phyloP scores from a whole-genome alignment of 2,329 filamentous ascomycete genomes.

The Penicillium sp. region DNA sequence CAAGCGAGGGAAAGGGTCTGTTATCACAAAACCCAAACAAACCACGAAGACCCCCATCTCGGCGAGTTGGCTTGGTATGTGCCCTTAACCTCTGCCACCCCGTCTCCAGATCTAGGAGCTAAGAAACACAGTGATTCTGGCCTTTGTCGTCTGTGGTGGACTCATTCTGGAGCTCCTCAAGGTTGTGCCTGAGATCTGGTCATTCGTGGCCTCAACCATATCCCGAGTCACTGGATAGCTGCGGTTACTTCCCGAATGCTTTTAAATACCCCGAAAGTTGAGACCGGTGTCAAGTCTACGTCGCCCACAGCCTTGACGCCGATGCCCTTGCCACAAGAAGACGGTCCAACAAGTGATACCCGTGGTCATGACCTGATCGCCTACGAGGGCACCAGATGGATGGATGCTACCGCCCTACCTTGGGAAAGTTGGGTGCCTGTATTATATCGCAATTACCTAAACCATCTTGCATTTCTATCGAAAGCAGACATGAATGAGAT shows the following conservation, averaged over 20 bases:
- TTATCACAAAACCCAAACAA: slow-evolving; percentile 47
- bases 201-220: slow-evolving; percentile 30
- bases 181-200: slow-evolving; percentile 44
- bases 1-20: slow-evolving; percentile 58
- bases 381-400: background rate
- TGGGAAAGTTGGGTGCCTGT: background rate
- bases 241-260: background rate
- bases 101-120: slow-evolving; percentile 3
- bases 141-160: slow-evolving; percentile 64
- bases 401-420: background rate
- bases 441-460: background rate
- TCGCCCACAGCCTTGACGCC: background rate
- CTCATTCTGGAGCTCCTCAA: slow-evolving; percentile 58
- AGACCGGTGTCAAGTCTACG: background rate
- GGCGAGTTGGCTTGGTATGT: slow-evolving; percentile 58
- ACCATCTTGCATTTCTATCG: background rate
- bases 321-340: background rate
- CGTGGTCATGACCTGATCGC: background rate
- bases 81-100: slow-evolving; percentile 29
- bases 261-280: slow-evolving; percentile 12
- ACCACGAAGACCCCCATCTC: slow-evolving; percentile 56
- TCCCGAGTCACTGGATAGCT: slow-evolving; percentile 22
- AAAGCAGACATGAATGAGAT: background rate
- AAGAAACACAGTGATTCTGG: slow-evolving; percentile 52
- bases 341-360: background rate